phyloP scores from a whole-genome alignment of 2,329 filamentous ascomycete genomes.

The Xylaria sp. region DNA sequence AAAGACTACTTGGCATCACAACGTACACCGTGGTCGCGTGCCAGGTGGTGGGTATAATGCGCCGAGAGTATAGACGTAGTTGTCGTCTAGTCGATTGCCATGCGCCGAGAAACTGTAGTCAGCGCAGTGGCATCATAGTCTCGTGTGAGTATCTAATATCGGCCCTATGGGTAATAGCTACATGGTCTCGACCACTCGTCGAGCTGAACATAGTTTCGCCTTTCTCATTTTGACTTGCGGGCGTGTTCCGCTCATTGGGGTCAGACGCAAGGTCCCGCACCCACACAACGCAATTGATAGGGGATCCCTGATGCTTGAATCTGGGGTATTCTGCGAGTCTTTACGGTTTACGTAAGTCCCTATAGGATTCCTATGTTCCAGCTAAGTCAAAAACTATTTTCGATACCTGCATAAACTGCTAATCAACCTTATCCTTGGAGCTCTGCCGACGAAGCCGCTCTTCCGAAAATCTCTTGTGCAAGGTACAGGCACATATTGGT shows the following conservation, averaged over 20 bases:
- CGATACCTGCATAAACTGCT: background rate
- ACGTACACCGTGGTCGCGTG: background rate
- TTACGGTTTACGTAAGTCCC: background rate
- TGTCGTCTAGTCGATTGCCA: background rate
- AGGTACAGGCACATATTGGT: background rate
- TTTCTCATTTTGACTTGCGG: background rate
- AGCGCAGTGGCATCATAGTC: background rate
- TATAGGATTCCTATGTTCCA: background rate
- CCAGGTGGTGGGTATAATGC: background rate
- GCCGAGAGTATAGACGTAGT: background rate
- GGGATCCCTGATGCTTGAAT: background rate
- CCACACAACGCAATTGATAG: background rate
- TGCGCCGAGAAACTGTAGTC: background rate
- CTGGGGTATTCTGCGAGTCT: background rate
- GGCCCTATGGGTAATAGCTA: too few relatives aligned
- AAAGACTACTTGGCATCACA: constrained; percentile 1
- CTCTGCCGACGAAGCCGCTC: background rate
- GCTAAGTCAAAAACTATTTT: background rate
- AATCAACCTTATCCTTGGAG: background rate
- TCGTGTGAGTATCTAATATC: background rate
- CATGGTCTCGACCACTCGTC: background rate
- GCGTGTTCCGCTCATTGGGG: background rate
- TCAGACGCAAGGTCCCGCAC: background rate
- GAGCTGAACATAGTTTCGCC: background rate
- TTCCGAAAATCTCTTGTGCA: background rate